These are phyloP conservation scores for Candida ipomoeae DNA, from an alignment of 805 yeast species.

Conservation along the genomic window DNA sequence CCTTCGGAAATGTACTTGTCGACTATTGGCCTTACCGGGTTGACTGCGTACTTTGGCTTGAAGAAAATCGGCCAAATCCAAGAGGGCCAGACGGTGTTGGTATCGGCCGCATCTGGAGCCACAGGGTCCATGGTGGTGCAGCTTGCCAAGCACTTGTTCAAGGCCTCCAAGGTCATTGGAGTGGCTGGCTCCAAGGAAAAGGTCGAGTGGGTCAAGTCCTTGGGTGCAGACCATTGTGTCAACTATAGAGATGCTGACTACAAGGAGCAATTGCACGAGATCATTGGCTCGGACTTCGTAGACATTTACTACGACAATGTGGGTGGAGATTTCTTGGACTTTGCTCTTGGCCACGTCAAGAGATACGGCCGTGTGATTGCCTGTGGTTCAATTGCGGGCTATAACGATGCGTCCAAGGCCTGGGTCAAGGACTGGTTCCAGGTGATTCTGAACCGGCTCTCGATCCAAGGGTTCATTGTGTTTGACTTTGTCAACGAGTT, in stretches of 20 bases:
- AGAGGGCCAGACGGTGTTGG: slow-evolving; percentile 44
- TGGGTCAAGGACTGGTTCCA: slow-evolving; percentile 38
- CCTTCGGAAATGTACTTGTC: slow-evolving; percentile 45
- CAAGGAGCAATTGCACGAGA: slow-evolving; percentile 22
- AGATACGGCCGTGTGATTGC: slow-evolving; percentile 45
- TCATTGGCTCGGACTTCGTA: slow-evolving; percentile 44
- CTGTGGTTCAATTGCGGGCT: slow-evolving; percentile 63
- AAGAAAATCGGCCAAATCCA: slow-evolving; percentile 44
- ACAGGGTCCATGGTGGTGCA: slow-evolving; percentile 61
- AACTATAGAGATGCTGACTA: slow-evolving; percentile 46
- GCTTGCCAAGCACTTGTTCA: slow-evolving; percentile 48
- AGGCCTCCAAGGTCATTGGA: slow-evolving; percentile 55
- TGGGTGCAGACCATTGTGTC: slow-evolving; percentile 51
- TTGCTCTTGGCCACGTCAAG: slow-evolving; percentile 37
- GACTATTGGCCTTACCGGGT: slow-evolving; percentile 52
- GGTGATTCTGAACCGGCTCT: slow-evolving; percentile 49
- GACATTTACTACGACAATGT: slow-evolving; percentile 60
- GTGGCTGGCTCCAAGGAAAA: slow-evolving; percentile 62
- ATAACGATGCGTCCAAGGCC: slow-evolving; percentile 40
- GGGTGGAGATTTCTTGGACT: slow-evolving; percentile 56
- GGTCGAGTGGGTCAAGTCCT: slow-evolving; percentile 47
- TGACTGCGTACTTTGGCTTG: slow-evolving; percentile 60
- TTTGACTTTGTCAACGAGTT: slow-evolving; percentile 39
- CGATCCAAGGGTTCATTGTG: slow-evolving; percentile 51
- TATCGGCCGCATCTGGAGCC: slow-evolving; percentile 73